Evolutionary conservation across 2,329 filamentous ascomycete species (phyloP), one percentile per base, ranked within the genome.

Genomic region (Tolypocladium capitatum): DNA sequence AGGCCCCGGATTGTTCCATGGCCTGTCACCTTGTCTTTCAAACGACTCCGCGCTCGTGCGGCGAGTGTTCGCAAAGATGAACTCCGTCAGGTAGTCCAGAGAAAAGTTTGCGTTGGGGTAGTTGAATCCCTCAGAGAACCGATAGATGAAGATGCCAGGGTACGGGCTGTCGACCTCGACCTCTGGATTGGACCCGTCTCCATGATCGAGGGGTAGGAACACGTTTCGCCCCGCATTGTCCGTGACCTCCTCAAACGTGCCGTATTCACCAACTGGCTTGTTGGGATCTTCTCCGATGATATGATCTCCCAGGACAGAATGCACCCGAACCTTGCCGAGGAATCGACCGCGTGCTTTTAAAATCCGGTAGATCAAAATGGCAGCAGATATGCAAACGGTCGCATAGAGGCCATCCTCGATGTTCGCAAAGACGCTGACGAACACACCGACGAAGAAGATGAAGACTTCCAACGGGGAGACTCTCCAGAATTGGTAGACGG

Each of bases 341-440:
- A 97, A 91, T 14, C 81, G 78, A 18, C 92, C 92, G 48, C 79
- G 80, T 2, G 89, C 84, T 61, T 89, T 86, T 53, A 94, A 78
- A 45, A 92, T 78, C 46, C 91, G 84, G 73, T 84, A 94, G 5
- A 97, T 67, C 20, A 95, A 76, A 10, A 97, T 69, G 0, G 81
- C 86, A 3, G 81, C 78, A 0, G 90, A 94, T 9, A 87, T 70
- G 48, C 72, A 74, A 48, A 97, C 83, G 0, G 90, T 95, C 35
- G 81, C 78, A 68, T 98, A 98, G 53, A 98, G 87, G 20, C 91
- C 92, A 58, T 88, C 82, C 62, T 98, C 92, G 52, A 98, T 97
- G 31, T 76, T 81, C 4, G 80, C 75, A 68, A 98, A 96, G 41
- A 98, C 67, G 0, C 89, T 94, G 45, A 96, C 85, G 31, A 96